A percentile compares a stretch with the other conserved stretches of the same genome.
phyloP scores from a whole-genome alignment of 2,329 filamentous ascomycete genomes.

The Elsinoe batatas region DNA sequence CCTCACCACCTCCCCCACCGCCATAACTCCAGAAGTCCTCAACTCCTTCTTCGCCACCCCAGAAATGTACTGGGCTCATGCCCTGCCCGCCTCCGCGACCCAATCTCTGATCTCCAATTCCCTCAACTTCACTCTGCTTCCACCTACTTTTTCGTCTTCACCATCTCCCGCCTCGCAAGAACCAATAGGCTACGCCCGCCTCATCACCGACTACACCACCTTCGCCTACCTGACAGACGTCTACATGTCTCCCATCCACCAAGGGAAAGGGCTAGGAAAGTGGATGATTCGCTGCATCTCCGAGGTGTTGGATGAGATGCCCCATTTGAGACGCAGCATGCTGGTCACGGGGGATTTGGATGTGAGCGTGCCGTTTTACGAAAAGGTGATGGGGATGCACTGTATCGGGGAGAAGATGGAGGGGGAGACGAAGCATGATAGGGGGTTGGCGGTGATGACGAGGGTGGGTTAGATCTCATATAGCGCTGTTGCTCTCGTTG shows the following conservation, averaged over 20 bases:
- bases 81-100: conserved; percentile 17
- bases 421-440: conserved; percentile 15
- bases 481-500: too few relatives aligned
- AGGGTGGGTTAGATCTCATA: too few relatives aligned
- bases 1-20: background rate
- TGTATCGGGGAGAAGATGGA: conserved; percentile 16
- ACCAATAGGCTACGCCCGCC: conserved; percentile 20
- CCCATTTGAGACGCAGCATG: background rate
- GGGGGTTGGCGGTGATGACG: conserved; percentile 8
- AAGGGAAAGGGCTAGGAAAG: conserved; percentile 17
- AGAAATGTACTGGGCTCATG: conserved; percentile 25
- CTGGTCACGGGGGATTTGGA: conserved; percentile 13
- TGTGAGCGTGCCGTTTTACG: conserved; percentile 25
- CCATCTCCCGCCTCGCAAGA: conserved; percentile 15
- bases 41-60: conserved; percentile 17
- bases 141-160: conserved; percentile 16
- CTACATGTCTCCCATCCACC: conserved; percentile 17
- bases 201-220: conserved; percentile 21
- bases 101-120: conserved; percentile 21
- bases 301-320: conserved; percentile 11
- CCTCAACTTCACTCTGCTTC: conserved; percentile 20
- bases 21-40: background rate
- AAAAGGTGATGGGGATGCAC: conserved; percentile 17
- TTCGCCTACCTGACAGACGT: conserved; percentile 23
- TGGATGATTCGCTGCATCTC: conserved; percentile 20